Conservation (phyloP, 108 stramenopile genomes). For the Mediolabrus comicus region DNA sequence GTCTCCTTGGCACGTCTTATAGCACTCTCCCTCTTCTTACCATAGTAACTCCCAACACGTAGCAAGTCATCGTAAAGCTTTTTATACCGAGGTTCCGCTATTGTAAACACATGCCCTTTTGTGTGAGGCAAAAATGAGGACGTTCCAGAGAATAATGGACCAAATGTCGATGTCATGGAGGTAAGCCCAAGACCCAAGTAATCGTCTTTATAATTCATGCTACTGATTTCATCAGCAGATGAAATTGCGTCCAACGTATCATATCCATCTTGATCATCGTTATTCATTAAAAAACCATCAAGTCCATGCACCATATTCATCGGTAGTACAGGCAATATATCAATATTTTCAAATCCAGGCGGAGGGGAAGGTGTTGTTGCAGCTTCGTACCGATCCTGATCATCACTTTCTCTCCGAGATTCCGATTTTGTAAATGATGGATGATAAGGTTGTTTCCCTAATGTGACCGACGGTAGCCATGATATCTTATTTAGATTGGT, state of each 20-base stretch:
- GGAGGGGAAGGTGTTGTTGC: background rate
- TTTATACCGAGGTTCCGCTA: conserved; percentile 36
- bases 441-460: conserved; percentile 7
- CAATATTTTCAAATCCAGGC: conserved; percentile 3
- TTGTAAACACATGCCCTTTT: conserved; percentile 22
- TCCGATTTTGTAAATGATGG: background rate
- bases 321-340: conserved; percentile 27
- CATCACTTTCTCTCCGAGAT: conserved; percentile 8
- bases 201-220: background rate
- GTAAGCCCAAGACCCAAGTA: background rate
- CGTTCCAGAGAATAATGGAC: conserved; percentile 22
- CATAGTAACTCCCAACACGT: conserved; percentile 23
- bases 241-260: background rate
- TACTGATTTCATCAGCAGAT: background rate
- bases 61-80: conserved; percentile 33
- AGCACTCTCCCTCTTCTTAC: conserved; percentile 12
- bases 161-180: background rate
- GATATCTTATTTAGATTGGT: conserved; percentile 19
- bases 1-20: conserved; percentile 19
- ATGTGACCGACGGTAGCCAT: conserved; percentile 32
- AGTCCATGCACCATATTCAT: conserved; percentile 35
- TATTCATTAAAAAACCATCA: background rate
- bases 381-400: background rate
- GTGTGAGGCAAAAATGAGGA: conserved; percentile 31
- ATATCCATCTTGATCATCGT: background rate